These are phyloP conservation scores for Nigrospora osmanthi DNA, from an alignment of 2,329 filamentous ascomycete species.

Conservation along the genomic window DNA sequence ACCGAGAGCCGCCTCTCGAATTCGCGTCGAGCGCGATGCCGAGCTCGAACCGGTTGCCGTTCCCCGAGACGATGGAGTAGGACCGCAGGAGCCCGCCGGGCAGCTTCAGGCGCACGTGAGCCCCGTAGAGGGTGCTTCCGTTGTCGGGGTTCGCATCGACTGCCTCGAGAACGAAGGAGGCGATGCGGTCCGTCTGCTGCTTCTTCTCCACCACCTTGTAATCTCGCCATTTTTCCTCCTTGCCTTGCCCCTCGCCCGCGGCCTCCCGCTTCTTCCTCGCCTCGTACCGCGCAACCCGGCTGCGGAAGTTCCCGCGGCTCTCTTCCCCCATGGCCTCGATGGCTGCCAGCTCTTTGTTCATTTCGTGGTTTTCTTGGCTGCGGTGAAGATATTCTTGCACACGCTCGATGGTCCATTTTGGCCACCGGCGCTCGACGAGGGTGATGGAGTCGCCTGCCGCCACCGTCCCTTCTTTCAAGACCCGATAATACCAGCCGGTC, in stretches of 20 bases:
- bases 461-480: conserved; percentile 47
- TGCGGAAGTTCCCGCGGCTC: conserved; percentile 37
- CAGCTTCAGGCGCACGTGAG: conserved; percentile 49
- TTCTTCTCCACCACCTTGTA: conserved; percentile 42
- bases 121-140: conserved; percentile 27
- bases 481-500: conserved; percentile 60
- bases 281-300: conserved; percentile 39
- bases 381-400: conserved; percentile 56
- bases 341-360: conserved; percentile 42
- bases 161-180: conserved; percentile 44
- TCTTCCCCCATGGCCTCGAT: conserved; percentile 44
- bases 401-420: conserved; percentile 54
- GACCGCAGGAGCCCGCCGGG: conserved; percentile 47
- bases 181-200: conserved; percentile 40
- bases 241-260: conserved; percentile 7
- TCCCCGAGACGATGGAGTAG: conserved; percentile 52
- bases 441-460: conserved; percentile 47
- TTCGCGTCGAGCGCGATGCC: conserved; percentile 47
- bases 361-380: conserved; percentile 39
- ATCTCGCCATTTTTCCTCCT: conserved; percentile 29
- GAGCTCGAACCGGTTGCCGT: conserved; percentile 39
- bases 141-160: conserved; percentile 23
- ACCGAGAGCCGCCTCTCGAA: conserved; percentile 54
- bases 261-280: conserved; percentile 18
- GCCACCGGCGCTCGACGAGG: conserved; percentile 46